These are phyloP conservation scores for Pleurotus eryngii DNA, from an alignment of 768 basidiomycete species.

Conservation along the genomic window DNA sequence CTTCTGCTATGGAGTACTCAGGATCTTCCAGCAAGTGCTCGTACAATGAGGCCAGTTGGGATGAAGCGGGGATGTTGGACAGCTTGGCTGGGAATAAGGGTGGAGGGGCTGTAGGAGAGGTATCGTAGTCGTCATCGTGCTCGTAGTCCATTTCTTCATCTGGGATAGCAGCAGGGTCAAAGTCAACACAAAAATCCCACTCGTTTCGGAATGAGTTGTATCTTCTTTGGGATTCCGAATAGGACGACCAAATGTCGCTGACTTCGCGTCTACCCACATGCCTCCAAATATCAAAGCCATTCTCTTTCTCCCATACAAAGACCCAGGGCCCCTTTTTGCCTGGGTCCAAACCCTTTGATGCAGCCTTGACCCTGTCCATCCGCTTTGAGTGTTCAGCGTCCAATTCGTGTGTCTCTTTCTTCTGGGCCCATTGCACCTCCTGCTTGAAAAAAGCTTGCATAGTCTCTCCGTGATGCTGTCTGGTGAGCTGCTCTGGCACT, in stretches of 20 bases:
- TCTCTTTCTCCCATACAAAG: constrained; percentile 18
- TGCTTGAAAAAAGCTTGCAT: constrained; percentile 5
- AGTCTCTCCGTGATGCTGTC: constrained; percentile 2
- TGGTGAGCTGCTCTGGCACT: not conserved
- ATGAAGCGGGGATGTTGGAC: too few species aligned
- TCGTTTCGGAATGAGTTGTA: constrained; percentile 17
- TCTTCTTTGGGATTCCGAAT: constrained; percentile 8
- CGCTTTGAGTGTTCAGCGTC: not conserved
- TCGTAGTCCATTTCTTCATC: constrained; percentile 9
- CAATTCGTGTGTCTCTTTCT: not conserved
- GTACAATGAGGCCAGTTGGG: too few species aligned
- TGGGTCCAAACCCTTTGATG: constrained; percentile 15
- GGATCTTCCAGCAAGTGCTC: too few species aligned
- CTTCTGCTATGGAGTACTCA: too few species aligned
- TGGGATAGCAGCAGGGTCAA: constrained; percentile 9
- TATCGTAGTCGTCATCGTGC: not conserved
- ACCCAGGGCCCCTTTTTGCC: constrained; percentile 18
- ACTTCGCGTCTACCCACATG: constrained; percentile 9
- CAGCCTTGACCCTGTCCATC: constrained; percentile 8
- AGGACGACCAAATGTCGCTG: constrained; percentile 14
- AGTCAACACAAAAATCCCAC: constrained; percentile 18
- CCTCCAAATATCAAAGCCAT: constrained; percentile 16
- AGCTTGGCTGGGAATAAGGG: too few species aligned
- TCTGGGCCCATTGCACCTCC: not conserved
- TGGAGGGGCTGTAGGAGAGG: not conserved